Evolutionary conservation across 768 basidiomycete genomes (phyloP).

Genomic region (Amanita rubescens): DNA sequence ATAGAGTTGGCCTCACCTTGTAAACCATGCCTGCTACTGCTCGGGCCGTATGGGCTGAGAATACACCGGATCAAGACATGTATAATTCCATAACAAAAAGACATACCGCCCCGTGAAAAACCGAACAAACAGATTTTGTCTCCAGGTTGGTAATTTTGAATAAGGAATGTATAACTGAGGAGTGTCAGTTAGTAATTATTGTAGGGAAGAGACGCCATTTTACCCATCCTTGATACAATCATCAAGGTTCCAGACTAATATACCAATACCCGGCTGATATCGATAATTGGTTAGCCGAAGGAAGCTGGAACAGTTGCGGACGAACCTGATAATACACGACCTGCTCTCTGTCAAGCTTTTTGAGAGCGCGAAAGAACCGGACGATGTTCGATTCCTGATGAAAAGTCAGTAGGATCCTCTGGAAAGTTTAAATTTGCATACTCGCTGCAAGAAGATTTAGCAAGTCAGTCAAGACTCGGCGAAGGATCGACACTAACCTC

Average conservation of each 20-base stretch:
- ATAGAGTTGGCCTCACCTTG: slow-evolving; percentile 14
- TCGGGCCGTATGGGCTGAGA: slow-evolving; percentile 18
- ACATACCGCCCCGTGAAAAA: slow-evolving; percentile 21
- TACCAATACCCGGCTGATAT: too few species aligned
- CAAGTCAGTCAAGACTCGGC: neutral
- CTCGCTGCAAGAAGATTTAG: neutral
- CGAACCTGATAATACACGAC: slow-evolving; percentile 17
- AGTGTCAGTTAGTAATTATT: neutral
- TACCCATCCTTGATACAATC: slow-evolving; percentile 26
- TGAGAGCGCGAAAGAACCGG: slow-evolving; percentile 4
- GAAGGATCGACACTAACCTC: neutral
- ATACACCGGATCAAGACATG: neutral
- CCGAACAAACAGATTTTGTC: slow-evolving; percentile 25
- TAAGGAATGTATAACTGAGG: slow-evolving; percentile 17
- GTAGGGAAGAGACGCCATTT: neutral
- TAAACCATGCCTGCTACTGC: slow-evolving; percentile 27
- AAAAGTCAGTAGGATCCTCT: neutral
- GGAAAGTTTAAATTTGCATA: neutral
- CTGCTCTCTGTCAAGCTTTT: neutral
- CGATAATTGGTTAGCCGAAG: too few species aligned
- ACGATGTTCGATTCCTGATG: slow-evolving; percentile 3
- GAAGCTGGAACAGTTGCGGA: too few species aligned
- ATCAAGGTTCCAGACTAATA: slow-evolving; percentile 17
- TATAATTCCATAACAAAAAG: neutral
- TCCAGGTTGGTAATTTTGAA: slow-evolving; percentile 19